Base-by-base conservation (phyloP, 1,139 yeast genomes). In the Arxiozyma slooffiae region DNA sequence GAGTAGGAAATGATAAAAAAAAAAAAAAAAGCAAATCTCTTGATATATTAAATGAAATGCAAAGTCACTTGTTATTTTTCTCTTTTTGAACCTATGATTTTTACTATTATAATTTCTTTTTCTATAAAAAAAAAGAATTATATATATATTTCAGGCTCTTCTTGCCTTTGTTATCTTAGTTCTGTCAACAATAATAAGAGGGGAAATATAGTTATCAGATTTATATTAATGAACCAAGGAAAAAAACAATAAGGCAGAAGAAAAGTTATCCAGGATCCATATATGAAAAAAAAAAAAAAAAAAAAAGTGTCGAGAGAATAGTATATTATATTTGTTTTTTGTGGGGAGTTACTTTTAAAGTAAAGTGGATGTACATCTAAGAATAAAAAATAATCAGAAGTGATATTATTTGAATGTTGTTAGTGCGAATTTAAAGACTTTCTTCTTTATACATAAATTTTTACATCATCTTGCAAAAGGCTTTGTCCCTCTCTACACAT, bases 211-310 rank as follows among this genome's bases (percentile, higher is more conserved):
- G 9, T 40, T 40, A 40, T 40, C 43, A 40, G 24, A 40, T 40
- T 30, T 30, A 11, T 30, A 30, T 30, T 14, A 11, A 30, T 30
- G 36, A 30, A 30, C n/a, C n/a, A 14, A 30, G 43, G 9, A 40
- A 40, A 34, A 40, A 23, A 30, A 40, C 22, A 40, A 24, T 40
- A n/a, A n/a, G 9, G 17, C 8, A n/a, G 34, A 26, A 41, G 30
- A 40, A 22, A 41, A 41, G 18, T 41, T 41, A 41, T 41, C 44
- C 44, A 34, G 20, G 44, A 26, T 41, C 44, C 44, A 41, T 41
- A 41, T 20, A 41, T 41, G 44, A 41, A 40, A n/a, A n/a, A n/a
- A n/a, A n/a, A n/a, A n/a, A n/a, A n/a, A n/a, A n/a, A n/a, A n/a
- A n/a, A n/a, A n/a, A 16, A 23, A 23, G n/a, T n/a, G 43, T 40